These are phyloP conservation scores for Cladosporium phlei DNA, from an alignment of 2,329 filamentous ascomycete species.

Conservation along the genomic window DNA sequence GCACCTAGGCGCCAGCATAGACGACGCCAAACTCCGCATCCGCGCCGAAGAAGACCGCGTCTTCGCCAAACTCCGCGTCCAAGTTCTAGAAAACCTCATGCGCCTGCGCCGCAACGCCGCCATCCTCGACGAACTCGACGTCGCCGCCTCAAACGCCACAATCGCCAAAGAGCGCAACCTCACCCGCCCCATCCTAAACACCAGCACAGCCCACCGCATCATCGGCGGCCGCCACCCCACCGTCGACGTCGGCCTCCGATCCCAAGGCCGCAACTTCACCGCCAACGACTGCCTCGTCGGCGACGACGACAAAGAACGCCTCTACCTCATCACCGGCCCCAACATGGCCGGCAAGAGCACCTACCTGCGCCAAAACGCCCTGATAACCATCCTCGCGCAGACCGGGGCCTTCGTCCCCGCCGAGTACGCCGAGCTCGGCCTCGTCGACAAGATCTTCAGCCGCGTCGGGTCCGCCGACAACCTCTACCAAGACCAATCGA, in stretches of 20 bases:
- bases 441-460: constrained; percentile 95
- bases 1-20: constrained; percentile 69
- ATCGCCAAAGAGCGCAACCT: constrained; percentile 71
- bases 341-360: constrained; percentile 99
- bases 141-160: constrained; percentile 77
- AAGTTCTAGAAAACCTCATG: constrained; percentile 76
- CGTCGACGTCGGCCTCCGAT: constrained; percentile 75
- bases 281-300: constrained; percentile 82
- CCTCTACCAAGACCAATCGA: constrained; percentile 89
- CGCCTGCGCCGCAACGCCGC: constrained; percentile 82
- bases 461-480: constrained; percentile 86
- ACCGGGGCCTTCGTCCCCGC: constrained; percentile 90
- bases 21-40: constrained; percentile 72
- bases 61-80: constrained; percentile 66
- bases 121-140: constrained; percentile 91
- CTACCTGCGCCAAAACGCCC: constrained; percentile 88
- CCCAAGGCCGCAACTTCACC: constrained; percentile 76
- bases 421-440: constrained; percentile 73
- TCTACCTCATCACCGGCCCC: constrained; percentile 69
- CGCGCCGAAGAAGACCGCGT: constrained; percentile 78
- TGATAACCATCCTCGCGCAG: constrained; percentile 91
- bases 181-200: constrained; percentile 67
- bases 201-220: constrained; percentile 63
- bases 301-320: constrained; percentile 67
- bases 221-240: constrained; percentile 86